Base-by-base conservation (phyloP, 2,329 filamentous ascomycete genomes). In the Xylaria sp. region DNA sequence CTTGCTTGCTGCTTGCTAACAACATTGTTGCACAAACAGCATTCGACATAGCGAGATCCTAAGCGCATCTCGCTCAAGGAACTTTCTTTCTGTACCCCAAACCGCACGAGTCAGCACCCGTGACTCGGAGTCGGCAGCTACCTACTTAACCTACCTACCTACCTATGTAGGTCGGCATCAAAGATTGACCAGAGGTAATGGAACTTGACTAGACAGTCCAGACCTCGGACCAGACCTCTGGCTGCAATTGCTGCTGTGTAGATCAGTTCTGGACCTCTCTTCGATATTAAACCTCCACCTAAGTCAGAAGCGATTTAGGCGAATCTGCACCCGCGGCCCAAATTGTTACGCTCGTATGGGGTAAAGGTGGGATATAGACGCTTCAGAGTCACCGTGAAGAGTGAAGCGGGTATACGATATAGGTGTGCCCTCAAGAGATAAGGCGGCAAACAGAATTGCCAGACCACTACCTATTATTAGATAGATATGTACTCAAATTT, bases 201-300 rank as follows among this genome's bases (percentile, higher is more conserved):
- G 9, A 7, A 12, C 2, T 51, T 12, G 25, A n/a, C 4, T 13
- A 10, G 7, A 6, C 10, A 12, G 64, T 50, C 41, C 50, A 37
- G 62, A 41, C 51, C 39, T 52, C 65, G 12, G 15, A 37, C 3
- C 59, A 48, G 58, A 66, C 46, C 58, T 63, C 54, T 46, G 52
- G 44, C 63, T 63, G 63, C 41, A 63, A 48, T 5, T 3, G 48
- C 3, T 12, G 18, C 6, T 15, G 13, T 56, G 10, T 37, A 54
- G 25, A 50, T 52, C n/a, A 23, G 41, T 15, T 39, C 18, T 34
- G n/a, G 25, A 61, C 28, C 46, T 52, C 55, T 9, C 57, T 48
- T 28, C 15, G 39, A 28, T 63, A 69, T 63, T 63, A 63, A 55
- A 67, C 59, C 52, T 39, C 67, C 54, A 66, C 51, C 55, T 59